Evolutionary conservation across 78 protist genomes (phyloP), one percentile per base, ranked within the genome.

Genomic region (Planoprotostelium fungivorum): DNA sequence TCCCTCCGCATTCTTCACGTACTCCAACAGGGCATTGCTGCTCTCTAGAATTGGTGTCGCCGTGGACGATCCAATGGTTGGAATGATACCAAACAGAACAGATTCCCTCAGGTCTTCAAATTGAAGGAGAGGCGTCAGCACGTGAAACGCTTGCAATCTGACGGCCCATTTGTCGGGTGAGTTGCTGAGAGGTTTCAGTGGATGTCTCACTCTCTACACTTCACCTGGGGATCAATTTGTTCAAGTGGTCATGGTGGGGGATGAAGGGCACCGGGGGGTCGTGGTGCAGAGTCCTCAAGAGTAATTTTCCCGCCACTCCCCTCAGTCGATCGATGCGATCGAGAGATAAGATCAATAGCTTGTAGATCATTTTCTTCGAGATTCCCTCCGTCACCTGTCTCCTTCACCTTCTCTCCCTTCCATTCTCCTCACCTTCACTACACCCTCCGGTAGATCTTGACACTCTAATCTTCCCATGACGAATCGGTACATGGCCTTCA

Each of bases 401-500:
- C n/a, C n/a, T n/a, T n/a, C n/a, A n/a, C n/a, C n/a, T n/a, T n/a
- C n/a, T n/a, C n/a, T n/a, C n/a, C n/a, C n/a, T n/a, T n/a, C n/a
- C 73, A 25, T 51, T 51, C 16, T 16, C 16, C 73, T 25, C 73
- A 51, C 31, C 73, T 51, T 51, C 73, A 16, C 31, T 5, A 16
- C 73, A 51, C 31, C 16, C 16, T 51, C 16, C 73, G 73, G 73
- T 51, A 51, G 16, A n/a, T n/a, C n/a, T n/a, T n/a, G n/a, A n/a
- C n/a, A n/a, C n/a, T n/a, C n/a, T n/a, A n/a, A 25, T 51, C 73
- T 51, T 16, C 73, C 73, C 73, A 16, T 25, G 73, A 92, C 29
- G 28, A 92, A 86, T 28, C 36, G 35, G 5, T 31, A 38, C 35
- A 88, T 35, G 63, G 89, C 84, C 84, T 92, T 84, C 63, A 87